Evolutionary conservation across 2,329 filamentous ascomycete genomes (phyloP).

Genomic region (Aspergillus pseudoviridinutans): DNA sequence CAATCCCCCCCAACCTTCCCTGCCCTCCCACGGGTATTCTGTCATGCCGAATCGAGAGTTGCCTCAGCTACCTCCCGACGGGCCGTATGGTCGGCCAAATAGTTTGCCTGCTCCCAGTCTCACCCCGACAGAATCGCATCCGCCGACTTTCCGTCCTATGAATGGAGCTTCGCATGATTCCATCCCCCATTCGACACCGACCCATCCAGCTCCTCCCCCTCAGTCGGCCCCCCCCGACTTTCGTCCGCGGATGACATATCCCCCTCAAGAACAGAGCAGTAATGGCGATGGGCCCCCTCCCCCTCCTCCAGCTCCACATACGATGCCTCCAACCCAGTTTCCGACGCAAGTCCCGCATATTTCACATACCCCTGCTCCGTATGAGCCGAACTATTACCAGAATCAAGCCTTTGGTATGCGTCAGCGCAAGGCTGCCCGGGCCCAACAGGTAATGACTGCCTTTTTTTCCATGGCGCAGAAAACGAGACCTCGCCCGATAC

Average conservation of each 20-base stretch:
- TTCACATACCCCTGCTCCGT: constrained; percentile 27
- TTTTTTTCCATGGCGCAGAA: background rate
- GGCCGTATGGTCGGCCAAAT: constrained; percentile 30
- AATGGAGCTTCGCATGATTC: constrained; percentile 32
- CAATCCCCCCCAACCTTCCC: constrained; percentile 22
- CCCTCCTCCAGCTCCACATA: constrained; percentile 15
- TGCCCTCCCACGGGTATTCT: constrained; percentile 27
- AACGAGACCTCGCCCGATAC: background rate
- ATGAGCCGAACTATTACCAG: constrained; percentile 30
- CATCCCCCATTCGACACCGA: constrained; percentile 28
- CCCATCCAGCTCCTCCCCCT: constrained; percentile 16
- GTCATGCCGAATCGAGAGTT: constrained; percentile 32
- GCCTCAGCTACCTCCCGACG: constrained; percentile 31
- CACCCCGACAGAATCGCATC: constrained; percentile 23
- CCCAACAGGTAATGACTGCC: constrained; percentile 32
- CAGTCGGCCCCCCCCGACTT: constrained; percentile 30
- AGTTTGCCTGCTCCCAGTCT: constrained; percentile 28
- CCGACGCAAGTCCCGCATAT: constrained; percentile 21
- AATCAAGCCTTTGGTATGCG: constrained; percentile 29
- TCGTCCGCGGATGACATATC: constrained; percentile 29
- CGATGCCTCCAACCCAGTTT: constrained; percentile 30
- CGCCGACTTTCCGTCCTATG: constrained; percentile 29
- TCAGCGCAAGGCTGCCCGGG: constrained; percentile 38
- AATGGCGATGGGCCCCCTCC: constrained; percentile 29
- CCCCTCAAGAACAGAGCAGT: constrained; percentile 25